Evolutionary conservation across 208 protist genomes (phyloP), one percentile per base, ranked within the genome.

Genomic region (Acanthamoeba culbertsoni): DNA sequence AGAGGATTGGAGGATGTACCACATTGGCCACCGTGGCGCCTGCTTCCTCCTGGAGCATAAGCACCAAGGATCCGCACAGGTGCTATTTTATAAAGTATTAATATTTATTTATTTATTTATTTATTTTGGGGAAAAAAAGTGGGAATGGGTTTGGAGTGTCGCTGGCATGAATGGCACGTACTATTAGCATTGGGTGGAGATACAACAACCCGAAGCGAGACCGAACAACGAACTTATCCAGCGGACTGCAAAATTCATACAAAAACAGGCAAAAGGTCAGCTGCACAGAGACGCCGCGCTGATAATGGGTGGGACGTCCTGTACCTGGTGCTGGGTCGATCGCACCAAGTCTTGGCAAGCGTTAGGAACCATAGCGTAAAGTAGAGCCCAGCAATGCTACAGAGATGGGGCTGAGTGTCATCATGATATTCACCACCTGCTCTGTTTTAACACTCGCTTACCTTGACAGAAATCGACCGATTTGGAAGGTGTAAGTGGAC

Each of bases 271-370:
- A 57, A 57, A 57, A 57, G n/a, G 51, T n/a, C 20, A 33, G 59
- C 18, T 33, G 18, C 14, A 68, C 14, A 7, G 12, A 10, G 28
- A 33, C 8, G 7, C 8, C 14, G 59, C 7, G 23, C 20, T 10
- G 7, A 28, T 6, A 68, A 33, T 10, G 59, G 14, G 59, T 10
- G 31, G 28, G 59, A 37, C 7, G 59, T 8, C 18, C 3, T n/a
- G 65, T 75, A 79, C 68, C 68, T 84, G 23, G 40, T 55, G 45
- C 37, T 84, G 43, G 73, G 73, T 35, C 73, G 40, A 55, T 84
- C 73, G 45, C 73, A 84, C 73, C 73, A 84, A 42, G 73, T 37
- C 31, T 55, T 84, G 43, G 73, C 73, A 20, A 84, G 73, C 8
- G 73, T 57, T 23, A 84, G 73, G n/a, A 84, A 84, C 43, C 45